Evolutionary conservation across 1,284 basidiomycete genomes (phyloP), one percentile per base, ranked within the genome.

Genomic region (Schizophyllum amplum): DNA sequence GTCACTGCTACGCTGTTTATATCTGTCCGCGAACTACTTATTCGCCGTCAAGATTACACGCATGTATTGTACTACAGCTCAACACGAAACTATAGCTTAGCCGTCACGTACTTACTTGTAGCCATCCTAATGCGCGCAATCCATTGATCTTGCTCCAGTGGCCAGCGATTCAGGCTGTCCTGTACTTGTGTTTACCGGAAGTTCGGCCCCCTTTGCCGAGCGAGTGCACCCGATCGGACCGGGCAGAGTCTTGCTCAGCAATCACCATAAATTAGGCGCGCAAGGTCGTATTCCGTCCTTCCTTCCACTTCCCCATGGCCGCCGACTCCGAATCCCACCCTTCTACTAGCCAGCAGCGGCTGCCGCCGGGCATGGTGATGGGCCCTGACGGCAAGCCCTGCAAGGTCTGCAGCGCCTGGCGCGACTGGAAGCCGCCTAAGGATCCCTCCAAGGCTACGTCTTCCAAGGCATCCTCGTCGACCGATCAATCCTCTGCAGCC

Each of bases 371-470:
- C 1, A 84, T 92, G 75, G 81, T 95, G 57, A 73, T 97, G 59
- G 94, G 91, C 1, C 88, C 90, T 24, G 91, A 97, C 64, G 94
- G 94, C 23, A 96, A 94, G 71, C 92, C 91, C 0, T 98, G 94
- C 78, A 95, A 92, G 74, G 85, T 90, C 46, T 94, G 93, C 70
- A 90, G 85, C 33, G 85, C 89, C 49, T 90, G 90, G 73, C 82
- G 84, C 51, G 74, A 86, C 68, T 93, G 87, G 86, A 81, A 76
- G 61, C 79, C 85, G 59, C 66, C 62, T 59, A 75, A 66, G 63
- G 74, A 64, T 53, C 64, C 61, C 47, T 57, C 59, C 66, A 68
- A 58, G 59, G 68, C 60, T 9, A 58, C 55, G 20, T 63, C 65
- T 24, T 33, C 56, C 60, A 24, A 52, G 47, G 54, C 63, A 55